Evolutionary conservation across 441 rosid species (phyloP).

Genomic region (Gossypium schwendimanii): DNA sequence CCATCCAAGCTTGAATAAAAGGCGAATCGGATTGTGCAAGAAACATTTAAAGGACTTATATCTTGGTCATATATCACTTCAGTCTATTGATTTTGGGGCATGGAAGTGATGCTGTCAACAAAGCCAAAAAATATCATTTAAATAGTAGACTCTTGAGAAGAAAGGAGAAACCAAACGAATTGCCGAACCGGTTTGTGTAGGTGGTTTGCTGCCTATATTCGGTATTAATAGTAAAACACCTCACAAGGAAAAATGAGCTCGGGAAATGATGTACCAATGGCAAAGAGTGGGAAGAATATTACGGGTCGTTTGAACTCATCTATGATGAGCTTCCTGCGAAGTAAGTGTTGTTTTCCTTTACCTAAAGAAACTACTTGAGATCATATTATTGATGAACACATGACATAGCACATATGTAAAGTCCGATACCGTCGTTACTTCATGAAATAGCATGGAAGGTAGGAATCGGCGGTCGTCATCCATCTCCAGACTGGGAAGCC

Average conservation of each 20-base stretch:
- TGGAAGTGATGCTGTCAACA: constrained; percentile 31
- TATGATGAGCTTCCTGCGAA: too few species aligned
- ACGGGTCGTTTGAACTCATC: too few species aligned
- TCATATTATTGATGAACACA: too few species aligned
- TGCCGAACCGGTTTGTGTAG: background rate
- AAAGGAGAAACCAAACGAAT: background rate
- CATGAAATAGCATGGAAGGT: too few species aligned
- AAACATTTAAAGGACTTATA: constrained; percentile 64
- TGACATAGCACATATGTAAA: too few species aligned
- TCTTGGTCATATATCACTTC: constrained; percentile 70
- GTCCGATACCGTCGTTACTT: too few species aligned
- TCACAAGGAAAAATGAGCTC: background rate
- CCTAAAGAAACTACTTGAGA: too few species aligned
- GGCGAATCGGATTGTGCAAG: constrained; percentile 71
- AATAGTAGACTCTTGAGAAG: background rate
- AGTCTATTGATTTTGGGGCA: constrained; percentile 70
- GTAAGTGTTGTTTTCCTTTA: too few species aligned
- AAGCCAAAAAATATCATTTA: background rate
- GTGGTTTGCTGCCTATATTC: background rate
- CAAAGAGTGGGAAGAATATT: too few species aligned
- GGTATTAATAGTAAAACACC: background rate
- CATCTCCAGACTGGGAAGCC: too few species aligned
- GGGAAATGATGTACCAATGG: too few species aligned
- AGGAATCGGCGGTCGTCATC: too few species aligned
- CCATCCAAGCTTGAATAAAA: constrained; percentile 75